Base-by-base conservation (phyloP, 495 filamentous ascomycete species). In the Hypoxylon subgilvum region DNA sequence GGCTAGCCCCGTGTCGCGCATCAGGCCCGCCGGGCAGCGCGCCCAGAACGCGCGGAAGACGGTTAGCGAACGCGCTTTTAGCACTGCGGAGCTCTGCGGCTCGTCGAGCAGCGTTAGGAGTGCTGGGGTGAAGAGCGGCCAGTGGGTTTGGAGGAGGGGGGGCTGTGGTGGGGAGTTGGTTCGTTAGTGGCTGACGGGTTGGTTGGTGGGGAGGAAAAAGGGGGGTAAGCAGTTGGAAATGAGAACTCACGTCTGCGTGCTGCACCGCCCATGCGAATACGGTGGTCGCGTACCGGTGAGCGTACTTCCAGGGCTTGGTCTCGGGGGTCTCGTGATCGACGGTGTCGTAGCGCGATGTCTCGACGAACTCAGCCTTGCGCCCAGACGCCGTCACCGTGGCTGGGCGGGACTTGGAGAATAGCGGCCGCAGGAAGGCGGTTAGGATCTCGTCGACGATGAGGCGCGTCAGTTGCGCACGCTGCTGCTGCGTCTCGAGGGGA, bases 101-200 rank as follows among this genome's bases (percentile, higher is more conserved):
- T 92, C 88, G 69, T 97, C 94, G 44, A 90, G 78, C 1, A 97
- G 76, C 3, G 87, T 83, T 2, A 98, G 80, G 0, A 96, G 75
- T 1, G 90, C 88, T 1, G 94, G 94, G n/a, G 93, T 79, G 34
- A 89, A 82, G n/a, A 95, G 81, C 0, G 83, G 85, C 85, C 92
- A 96, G 52, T 89, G 77, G 4, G 69, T 21, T 42, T 67, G 64
- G 4, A 69, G 39, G 34, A 67, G 57, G 18, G 55, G 6, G 19
- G 57, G 27, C 60, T 60, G 3, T 32, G 21, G 17, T 13, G 23
- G 7, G 48, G 31, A 12, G 34, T 8, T 17, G 13, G 34, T 18
- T 4, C 13, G 7, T 16, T 38, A 18, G 34, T 27, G 8, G 4
- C 23, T 27, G 8, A 27, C 4, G 23, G 4, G 3, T 16, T 35